Base-by-base conservation (phyloP, 2,329 filamentous ascomycete genomes). In the Alternaria burnsii region DNA sequence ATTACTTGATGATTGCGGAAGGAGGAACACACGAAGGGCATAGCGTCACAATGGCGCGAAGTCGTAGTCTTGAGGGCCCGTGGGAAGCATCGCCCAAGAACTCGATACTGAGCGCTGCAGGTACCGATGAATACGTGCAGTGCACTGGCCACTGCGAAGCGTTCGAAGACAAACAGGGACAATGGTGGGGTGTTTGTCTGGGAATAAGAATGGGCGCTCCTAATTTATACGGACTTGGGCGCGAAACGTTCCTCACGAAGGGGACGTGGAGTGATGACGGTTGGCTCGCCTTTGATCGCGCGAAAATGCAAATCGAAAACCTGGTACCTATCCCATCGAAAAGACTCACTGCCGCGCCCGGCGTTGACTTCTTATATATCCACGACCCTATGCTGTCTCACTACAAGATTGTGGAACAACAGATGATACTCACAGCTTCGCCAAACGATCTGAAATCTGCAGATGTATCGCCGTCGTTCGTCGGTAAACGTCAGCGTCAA, bases 1-100 rank as follows among this genome's bases (percentile, higher is more conserved):
- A 76, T 51, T 78, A 77, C 44, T 62, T 78, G 1, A 51, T 78
- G 55, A 67, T 77, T 34, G 74, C 76, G 0, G 73, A 79, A 63
- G 77, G 75, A 20, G 68, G 63, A 26, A 66, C 61, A 16, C 61
- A 59, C 43, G 52, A 62, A 51, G 54, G 53, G 20, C 63, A 65
- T 9, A 55, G 47, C 18, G 50, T 62, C 14, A 62, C 58, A 12
- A 67, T 67, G 40, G 64, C 66, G 18, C 54, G 66, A 4, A 65
- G 63, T 24, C 50, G 52, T 28, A 57, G 30, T 38, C 24, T 26
- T 1, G 55, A 50, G 12, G 64, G 64, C 10, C 64, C 63, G 3
- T 65, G 64, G 38, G 64, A 68, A 7, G 14, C 54, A 4, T 59
- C 52, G 30, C 62, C 64, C 1, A 38, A 40, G 24, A 68, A 68